Conservation (phyloP, 2,329 filamentous ascomycete genomes). For the Alternaria arbusti region DNA sequence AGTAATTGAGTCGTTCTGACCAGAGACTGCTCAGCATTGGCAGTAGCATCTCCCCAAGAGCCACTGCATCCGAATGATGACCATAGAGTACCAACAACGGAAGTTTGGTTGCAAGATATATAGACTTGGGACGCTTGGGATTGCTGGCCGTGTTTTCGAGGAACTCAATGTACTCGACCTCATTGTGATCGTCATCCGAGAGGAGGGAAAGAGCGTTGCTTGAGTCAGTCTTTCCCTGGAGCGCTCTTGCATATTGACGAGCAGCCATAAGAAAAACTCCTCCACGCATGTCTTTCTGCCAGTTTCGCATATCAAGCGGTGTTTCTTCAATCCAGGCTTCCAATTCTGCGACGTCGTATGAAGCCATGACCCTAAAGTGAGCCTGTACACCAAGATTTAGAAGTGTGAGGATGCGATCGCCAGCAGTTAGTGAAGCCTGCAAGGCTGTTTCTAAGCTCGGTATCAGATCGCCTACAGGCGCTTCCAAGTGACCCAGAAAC, state of each 20-base stretch:
- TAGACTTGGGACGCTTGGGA: constrained; percentile 67
- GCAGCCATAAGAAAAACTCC: constrained; percentile 72
- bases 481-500: constrained; percentile 73
- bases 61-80: constrained; percentile 50
- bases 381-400: constrained; percentile 73
- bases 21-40: constrained; percentile 52
- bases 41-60: constrained; percentile 51
- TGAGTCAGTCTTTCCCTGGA: constrained; percentile 74
- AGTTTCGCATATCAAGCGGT: constrained; percentile 76
- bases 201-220: constrained; percentile 63
- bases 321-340: constrained; percentile 74
- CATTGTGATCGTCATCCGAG: constrained; percentile 71
- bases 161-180: constrained; percentile 61
- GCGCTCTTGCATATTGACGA: constrained; percentile 69
- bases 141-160: constrained; percentile 59
- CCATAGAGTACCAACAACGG: constrained; percentile 53
- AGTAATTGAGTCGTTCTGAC: constrained; percentile 53
- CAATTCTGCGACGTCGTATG: constrained; percentile 71
- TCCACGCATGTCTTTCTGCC: constrained; percentile 73
- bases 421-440: constrained; percentile 69
- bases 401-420: constrained; percentile 74
- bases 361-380: constrained; percentile 71
- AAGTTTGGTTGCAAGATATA: constrained; percentile 67
- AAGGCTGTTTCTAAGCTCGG: constrained; percentile 68
- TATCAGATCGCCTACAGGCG: constrained; percentile 65